Evolutionary conservation across 495 filamentous ascomycete genomes (phyloP), one percentile per base, ranked within the genome.

Genomic region (Penicillium bovifimosum): DNA sequence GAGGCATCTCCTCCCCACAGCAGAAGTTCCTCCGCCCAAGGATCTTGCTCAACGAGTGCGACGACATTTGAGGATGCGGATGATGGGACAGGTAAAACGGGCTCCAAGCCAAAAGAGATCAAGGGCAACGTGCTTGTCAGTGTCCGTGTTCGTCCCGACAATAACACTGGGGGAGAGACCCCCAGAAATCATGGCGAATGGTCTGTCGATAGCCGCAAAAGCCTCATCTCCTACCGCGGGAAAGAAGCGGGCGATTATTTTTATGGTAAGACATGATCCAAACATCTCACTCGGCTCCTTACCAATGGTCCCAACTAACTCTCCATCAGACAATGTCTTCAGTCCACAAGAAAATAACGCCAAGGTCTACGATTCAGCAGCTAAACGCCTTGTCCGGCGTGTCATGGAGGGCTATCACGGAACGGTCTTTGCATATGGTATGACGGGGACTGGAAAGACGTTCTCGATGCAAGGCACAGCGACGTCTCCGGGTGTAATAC

Each of bases 321-420:
- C 10, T 26, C 17, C 6, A 4, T 2, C 65, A 95, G 90, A 98
- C 76, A 96, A 97, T 73, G 93, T 96, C 48, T 98, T 97, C 71
- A 82, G 87, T 27, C 82, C 90, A 8, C 82, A 92, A 59, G 91
- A 97, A 65, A 85, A 96, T 64, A 98, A 98, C 62, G 80, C 90
- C 38, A 85, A 84, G 66, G 92, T 97, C 11, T 98, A 98, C 60
- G 95, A 97, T 68, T 80, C 89, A 28, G 88, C 80, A 29, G 93
- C 95, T 18, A 97, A 97, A 71, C 87, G 93, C 29, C 76, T 98
- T 29, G 93, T 98, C 24, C 85, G 93, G 56, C 80, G 93, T 55
- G 93, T 98, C 16, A 98, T 98, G 93, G 92, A 98, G 75, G 93
- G 93, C 28, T 98, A 97, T 61, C 92, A 97, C 65, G 93, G 91